Base-by-base conservation (phyloP, 2,329 filamentous ascomycete species). In the Coniochaeta sp. region DNA sequence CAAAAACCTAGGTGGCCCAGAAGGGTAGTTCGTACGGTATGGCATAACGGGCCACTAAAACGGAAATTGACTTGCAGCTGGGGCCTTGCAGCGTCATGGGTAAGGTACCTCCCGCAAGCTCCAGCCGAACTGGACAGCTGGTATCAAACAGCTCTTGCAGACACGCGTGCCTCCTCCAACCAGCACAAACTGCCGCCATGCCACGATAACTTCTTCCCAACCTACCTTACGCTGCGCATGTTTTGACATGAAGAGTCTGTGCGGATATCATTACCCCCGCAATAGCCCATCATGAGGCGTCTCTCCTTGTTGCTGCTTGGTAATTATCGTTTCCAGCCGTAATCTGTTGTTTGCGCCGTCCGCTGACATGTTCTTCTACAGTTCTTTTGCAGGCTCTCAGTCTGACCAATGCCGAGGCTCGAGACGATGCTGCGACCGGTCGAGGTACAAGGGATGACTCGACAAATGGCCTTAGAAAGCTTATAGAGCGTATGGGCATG, bases 361-460 rank as follows among this genome's bases (percentile, higher is more conserved):
- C 26, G 26, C 68, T 71, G 59, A 72, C 65, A 55, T 38, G 30
- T 7, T 58, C 34, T 54, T 62, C 26, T 58, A 52, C 65, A 81
- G 78, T 80, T 75, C 78, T 81, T 58, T 73, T 75, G 76, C 78
- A 81, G 77, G 72, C 69, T 55, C 68, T 70, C 58, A 67, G 69
- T 58, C 72, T 75, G 61, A 63, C 74, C 60, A 67, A 68, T 63
- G 74, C 74, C 38, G 73, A 77, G 60, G 71, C 72, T 47, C 75
- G 78, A 34, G 71, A 75, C 44, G 69, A 67, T 0, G 59, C 67
- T 42, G 64, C 65, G 12, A 61, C 69, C n/a, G 68, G 69, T 54
- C 62, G 63, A 34, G 64, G 67, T 28, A 5, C 47, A n/a, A 52
- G 47, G 26, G 34, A 24, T 24, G 34, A 17, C 24, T 19, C 19